phyloP scores from a whole-genome alignment of 441 rosid species.

The Eruca vesicaria region DNA sequence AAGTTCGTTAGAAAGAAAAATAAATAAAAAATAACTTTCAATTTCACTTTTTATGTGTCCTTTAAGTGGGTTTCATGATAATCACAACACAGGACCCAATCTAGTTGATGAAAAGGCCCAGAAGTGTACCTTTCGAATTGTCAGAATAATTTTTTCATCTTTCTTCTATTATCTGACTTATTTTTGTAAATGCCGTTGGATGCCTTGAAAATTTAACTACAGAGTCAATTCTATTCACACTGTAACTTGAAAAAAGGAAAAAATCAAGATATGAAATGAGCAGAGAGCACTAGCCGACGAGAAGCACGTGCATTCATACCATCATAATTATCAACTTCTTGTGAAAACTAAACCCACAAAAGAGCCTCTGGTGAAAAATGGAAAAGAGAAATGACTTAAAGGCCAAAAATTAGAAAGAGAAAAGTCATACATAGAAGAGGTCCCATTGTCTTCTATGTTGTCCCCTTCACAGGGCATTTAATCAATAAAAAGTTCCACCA shows the following conservation, averaged over 20 bases:
- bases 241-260: slow-evolving; percentile 23
- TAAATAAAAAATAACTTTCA: neutral
- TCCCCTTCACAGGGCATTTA: slow-evolving; percentile 33
- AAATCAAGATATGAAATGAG: slow-evolving; percentile 3
- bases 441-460: slow-evolving; percentile 30
- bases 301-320: slow-evolving; percentile 34
- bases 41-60: neutral
- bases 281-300: slow-evolving; percentile 34
- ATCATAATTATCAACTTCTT: slow-evolving; percentile 20
- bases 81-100: slow-evolving; percentile 23
- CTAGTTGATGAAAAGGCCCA: slow-evolving; percentile 24
- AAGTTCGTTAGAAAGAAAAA: slow-evolving; percentile 14
- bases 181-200: slow-evolving; percentile 22
- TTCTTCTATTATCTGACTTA: neutral
- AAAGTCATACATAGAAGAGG: slow-evolving; percentile 33
- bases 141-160: neutral
- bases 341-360: slow-evolving; percentile 1
- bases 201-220: neutral
- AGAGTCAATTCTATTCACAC: slow-evolving; percentile 25
- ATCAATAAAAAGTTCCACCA: slow-evolving; percentile 32
- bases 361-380: slow-evolving; percentile 12
- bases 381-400: slow-evolving; percentile 31
- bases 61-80: slow-evolving; percentile 34
- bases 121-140: slow-evolving; percentile 25
- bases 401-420: neutral